These are phyloP conservation scores for Draba incana DNA, from an alignment of 345 rosid species.

Conservation along the genomic window DNA sequence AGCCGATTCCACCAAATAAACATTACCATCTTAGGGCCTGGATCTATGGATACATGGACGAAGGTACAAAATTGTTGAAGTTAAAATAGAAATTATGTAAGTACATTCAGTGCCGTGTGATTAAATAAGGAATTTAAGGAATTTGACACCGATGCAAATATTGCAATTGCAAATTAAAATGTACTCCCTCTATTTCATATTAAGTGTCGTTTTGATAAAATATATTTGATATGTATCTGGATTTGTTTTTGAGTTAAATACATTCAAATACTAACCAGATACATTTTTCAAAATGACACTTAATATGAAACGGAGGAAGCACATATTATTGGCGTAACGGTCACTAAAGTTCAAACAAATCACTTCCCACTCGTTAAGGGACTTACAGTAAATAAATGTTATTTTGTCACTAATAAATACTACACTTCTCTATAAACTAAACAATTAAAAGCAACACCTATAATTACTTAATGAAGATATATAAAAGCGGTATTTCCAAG, in stretches of 20 bases:
- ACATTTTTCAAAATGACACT: no score
- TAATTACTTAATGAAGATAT: conserved; percentile 10
- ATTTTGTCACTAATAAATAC: conserved; percentile 17
- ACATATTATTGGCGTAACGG: conserved; percentile 7
- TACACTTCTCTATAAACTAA: conserved; percentile 13
- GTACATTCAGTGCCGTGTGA: conserved; percentile 31
- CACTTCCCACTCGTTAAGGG: background rate
- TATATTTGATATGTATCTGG: no score
- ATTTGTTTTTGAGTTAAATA: no score
- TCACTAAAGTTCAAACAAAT: conserved; percentile 6
- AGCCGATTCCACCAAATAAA: conserved; percentile 11
- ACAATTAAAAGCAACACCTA: background rate
- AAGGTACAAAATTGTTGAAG: conserved; percentile 8
- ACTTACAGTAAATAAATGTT: background rate
- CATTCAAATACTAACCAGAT: no score
- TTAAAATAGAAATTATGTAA: conserved; percentile 3
- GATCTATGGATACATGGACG: conserved; percentile 13
- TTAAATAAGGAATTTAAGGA: conserved; percentile 9
- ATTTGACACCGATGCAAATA: conserved; percentile 13
- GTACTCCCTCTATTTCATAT: no score
- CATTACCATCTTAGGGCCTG: conserved; percentile 1
- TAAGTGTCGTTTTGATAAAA: no score
- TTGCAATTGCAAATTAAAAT: conserved; percentile 5
- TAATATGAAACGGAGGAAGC: no score
- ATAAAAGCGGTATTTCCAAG: conserved; percentile 44